Conservation (phyloP, 129 eudicot genomes). For the Helianthus annuus region HanXRQr2.0-SUNRISE NC_035439.2:144512681-144513180, state of each 20-base stretch:
- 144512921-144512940: slow-evolving; percentile 3
- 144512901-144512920: not conserved
- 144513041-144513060: slow-evolving; percentile 30
- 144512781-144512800: slow-evolving; percentile 9
- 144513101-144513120: too few species aligned
- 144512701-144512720: slow-evolving; percentile 30
- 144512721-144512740: slow-evolving; percentile 28
- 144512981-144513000: slow-evolving; percentile 42
- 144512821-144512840: not conserved
- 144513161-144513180: too few species aligned
- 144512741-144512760: slow-evolving; percentile 50
- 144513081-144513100: not conserved
- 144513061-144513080: not conserved
- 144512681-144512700: slow-evolving; percentile 12
- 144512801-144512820: not conserved
- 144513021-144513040: slow-evolving; percentile 65
- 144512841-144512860: slow-evolving; percentile 1
- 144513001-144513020: slow-evolving; percentile 38
- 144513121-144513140: too few species aligned
- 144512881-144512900: not conserved
- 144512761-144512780: slow-evolving; percentile 23
- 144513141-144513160: too few species aligned
- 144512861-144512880: not conserved
- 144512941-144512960: slow-evolving; percentile 17
- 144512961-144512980: slow-evolving; percentile 24